phyloP scores from a whole-genome alignment of 352 stramenopile species.

The Aphanomyces invadans region DNA sequence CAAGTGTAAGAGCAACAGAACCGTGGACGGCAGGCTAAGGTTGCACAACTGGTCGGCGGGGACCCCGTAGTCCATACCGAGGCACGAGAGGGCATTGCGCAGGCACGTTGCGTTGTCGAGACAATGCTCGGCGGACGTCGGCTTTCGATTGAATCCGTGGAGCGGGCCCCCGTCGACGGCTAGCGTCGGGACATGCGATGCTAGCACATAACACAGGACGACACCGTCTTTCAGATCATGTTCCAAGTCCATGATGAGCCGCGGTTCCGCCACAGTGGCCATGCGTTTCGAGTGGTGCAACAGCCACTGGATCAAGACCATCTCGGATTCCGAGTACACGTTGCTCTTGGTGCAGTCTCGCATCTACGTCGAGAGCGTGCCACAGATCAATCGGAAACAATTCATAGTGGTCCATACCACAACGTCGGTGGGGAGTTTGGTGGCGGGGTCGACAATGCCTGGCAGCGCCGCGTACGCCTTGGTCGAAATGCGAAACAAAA shows the following conservation, averaged over 20 bases:
- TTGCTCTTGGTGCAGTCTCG: slow-evolving; percentile 59
- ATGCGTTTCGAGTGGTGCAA: slow-evolving; percentile 41
- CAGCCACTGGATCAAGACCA: slow-evolving; percentile 88
- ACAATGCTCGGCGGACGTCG: slow-evolving; percentile 30
- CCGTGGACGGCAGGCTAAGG: slow-evolving; percentile 27
- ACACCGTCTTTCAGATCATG: slow-evolving; percentile 60
- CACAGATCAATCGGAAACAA: no score
- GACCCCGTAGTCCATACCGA: slow-evolving; percentile 79
- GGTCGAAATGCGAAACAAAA: slow-evolving; percentile 83
- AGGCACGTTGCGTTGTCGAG: slow-evolving; percentile 52
- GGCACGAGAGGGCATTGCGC: slow-evolving; percentile 48
- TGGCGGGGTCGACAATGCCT: slow-evolving; percentile 27
- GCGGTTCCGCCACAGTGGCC: slow-evolving; percentile 25
- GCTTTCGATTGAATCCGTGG: slow-evolving; percentile 47
- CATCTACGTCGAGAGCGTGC: no score
- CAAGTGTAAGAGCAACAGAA: slow-evolving; percentile 86
- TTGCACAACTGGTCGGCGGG: slow-evolving; percentile 41
- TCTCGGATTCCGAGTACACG: slow-evolving; percentile 87
- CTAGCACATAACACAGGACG: slow-evolving; percentile 80
- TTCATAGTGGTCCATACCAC: not conserved
- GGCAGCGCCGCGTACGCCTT: slow-evolving; percentile 60
- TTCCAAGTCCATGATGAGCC: slow-evolving; percentile 49
- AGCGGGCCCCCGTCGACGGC: slow-evolving; percentile 54
- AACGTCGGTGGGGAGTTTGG: not conserved
- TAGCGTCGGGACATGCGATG: slow-evolving; percentile 81